Percentiles rank a stretch among this genome's conserved stretches.
phyloP scores from a whole-genome alignment of 176 grass and related monocot genomes.

The Tillandsia leiboldiana region DNA sequence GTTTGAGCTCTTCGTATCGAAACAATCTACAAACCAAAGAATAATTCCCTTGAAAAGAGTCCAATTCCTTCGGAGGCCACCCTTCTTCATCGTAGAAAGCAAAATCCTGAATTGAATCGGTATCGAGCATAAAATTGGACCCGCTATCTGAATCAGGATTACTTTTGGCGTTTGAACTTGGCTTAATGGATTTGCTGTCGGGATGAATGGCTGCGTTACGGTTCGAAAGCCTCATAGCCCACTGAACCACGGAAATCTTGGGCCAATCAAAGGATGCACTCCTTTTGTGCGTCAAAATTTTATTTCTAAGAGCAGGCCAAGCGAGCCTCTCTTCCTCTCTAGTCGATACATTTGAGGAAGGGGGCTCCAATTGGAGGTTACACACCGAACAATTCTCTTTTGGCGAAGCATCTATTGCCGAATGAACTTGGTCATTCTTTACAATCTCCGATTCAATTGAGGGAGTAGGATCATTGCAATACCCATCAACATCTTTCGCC shows the following conservation, averaged over 20 bases:
- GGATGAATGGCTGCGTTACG: constrained; percentile 44
- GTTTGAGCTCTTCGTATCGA: constrained; percentile 48
- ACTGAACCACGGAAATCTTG: constrained; percentile 59
- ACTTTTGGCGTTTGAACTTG: constrained; percentile 28
- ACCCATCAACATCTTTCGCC: constrained; percentile 8
- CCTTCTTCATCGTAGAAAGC: constrained; percentile 26
- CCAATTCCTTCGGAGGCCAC: constrained; percentile 54
- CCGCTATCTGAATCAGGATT: constrained; percentile 32
- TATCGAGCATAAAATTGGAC: constrained; percentile 9
- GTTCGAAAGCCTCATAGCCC: constrained; percentile 61
- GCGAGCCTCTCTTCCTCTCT: constrained; percentile 38
- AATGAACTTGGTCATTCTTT: constrained; percentile 29
- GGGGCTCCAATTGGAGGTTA: constrained; percentile 1
- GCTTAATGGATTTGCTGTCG: constrained; percentile 47
- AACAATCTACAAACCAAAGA: constrained; percentile 55
- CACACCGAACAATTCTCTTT: constrained; percentile 36
- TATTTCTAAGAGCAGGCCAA: constrained; percentile 36
- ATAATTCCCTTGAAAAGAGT: constrained; percentile 61
- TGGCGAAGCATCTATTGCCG: constrained; percentile 25
- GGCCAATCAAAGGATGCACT: constrained; percentile 57
- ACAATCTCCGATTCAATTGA: constrained; percentile 17
- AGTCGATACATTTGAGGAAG: constrained; percentile 15
- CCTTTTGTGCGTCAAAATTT: constrained; percentile 54
- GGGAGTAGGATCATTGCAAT: constrained; percentile 29
- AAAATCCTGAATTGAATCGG: constrained; percentile 33